phyloP scores from a whole-genome alignment of 257 asterid species.

The Petunia axillaris region DNA sequence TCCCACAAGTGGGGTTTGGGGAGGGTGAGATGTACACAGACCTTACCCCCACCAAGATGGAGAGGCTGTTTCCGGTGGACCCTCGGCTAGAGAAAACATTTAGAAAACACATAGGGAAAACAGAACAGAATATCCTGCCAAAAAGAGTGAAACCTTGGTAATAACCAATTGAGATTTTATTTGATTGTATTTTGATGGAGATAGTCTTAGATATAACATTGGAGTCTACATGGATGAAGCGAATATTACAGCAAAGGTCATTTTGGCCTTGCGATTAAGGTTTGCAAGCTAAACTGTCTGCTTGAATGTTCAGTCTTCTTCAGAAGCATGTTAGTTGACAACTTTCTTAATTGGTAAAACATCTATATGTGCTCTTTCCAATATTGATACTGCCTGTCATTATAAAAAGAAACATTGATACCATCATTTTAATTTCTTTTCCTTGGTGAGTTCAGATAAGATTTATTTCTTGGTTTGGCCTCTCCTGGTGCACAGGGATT shows the following conservation, averaged over 20 bases:
- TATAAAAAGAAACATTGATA: neutral
- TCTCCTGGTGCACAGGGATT: neutral
- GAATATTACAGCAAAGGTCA: neutral
- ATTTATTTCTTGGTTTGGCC: neutral
- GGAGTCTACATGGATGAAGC: slow-evolving; percentile 12
- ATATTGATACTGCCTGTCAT: neutral
- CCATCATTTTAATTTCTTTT: neutral
- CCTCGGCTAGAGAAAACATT: too few species aligned
- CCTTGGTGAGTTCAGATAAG: neutral
- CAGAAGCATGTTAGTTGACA: neutral
- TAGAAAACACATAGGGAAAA: too few species aligned
- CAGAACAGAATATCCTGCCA: too few species aligned
- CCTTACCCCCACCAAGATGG: too few species aligned
- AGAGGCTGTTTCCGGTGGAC: too few species aligned
- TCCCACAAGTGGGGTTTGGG: too few species aligned
- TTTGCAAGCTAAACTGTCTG: neutral
- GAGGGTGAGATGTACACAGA: too few species aligned
- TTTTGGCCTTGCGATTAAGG: neutral
- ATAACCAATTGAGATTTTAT: neutral
- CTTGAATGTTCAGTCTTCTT: neutral
- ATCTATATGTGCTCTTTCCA: slow-evolving; percentile 8
- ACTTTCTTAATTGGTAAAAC: neutral
- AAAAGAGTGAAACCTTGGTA: neutral
- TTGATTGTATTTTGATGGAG: neutral
- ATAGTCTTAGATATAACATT: neutral